Evolutionary conservation across 139 green algal species (phyloP).

Genomic region (Micromonas commoda): DNA sequence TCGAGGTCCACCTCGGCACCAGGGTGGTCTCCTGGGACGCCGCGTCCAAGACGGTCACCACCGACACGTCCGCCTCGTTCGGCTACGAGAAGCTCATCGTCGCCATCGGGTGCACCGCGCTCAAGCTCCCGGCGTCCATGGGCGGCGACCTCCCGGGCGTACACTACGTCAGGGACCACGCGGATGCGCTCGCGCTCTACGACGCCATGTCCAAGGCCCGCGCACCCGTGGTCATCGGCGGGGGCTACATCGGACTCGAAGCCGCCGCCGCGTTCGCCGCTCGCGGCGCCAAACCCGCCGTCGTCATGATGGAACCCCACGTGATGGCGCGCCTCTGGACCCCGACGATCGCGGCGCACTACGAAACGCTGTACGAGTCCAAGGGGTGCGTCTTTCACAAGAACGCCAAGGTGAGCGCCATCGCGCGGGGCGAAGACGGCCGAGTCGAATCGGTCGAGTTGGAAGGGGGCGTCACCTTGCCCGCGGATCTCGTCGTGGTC

Average conservation of each 20-base stretch:
- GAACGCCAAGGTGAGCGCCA: background rate
- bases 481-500: conserved; percentile 67
- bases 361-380: conserved; percentile 55
- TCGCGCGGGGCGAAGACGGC: background rate
- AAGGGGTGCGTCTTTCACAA: conserved; percentile 37
- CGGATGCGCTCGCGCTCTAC: conserved; percentile 65
- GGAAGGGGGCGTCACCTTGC: conserved; percentile 52
- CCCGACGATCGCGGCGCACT: conserved; percentile 55
- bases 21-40: conserved; percentile 52
- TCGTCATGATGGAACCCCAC: conserved; percentile 71
- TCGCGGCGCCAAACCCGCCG: conserved; percentile 69
- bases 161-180: conserved; percentile 71
- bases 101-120: conserved; percentile 67
- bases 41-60: conserved; percentile 53
- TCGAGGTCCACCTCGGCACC: conserved; percentile 58
- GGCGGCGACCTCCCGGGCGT: conserved; percentile 72
- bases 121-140: conserved; percentile 25
- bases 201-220: conserved; percentile 47
- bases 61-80: conserved; percentile 50
- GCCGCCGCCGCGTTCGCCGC: conserved; percentile 53
- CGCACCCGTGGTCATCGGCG: conserved; percentile 56
- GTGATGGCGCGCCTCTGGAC: conserved; percentile 74
- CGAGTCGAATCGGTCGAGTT: conserved; percentile 42
- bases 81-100: conserved; percentile 78
- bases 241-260: conserved; percentile 90